Base-by-base conservation (phyloP, 768 basidiomycete genomes). In the Pisolithus tinctorius region DNA sequence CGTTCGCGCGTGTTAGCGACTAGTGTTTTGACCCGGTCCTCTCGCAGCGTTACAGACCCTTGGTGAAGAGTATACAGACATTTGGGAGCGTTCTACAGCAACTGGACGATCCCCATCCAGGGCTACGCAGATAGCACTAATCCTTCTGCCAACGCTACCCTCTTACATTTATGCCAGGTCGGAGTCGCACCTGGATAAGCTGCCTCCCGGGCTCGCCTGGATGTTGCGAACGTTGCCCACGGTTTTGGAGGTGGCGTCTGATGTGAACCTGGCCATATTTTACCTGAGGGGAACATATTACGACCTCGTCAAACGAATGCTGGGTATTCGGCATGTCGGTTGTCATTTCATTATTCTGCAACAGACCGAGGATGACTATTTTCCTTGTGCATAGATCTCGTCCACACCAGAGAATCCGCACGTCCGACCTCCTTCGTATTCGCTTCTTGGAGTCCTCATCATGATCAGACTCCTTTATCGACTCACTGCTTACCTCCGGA, bases 41-140 rank as follows among this genome's bases (percentile, higher is more conserved):
- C 37, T 9, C 8, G 37, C 47, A 93, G 90, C 83, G 14, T 77
- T 76, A 9, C 90, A 93, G 66, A 91, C 86, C 4, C 74, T 93
- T 1, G 91, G 91, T n/a, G 91, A 93, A 65, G 91, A 93, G 62
- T 93, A 93, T 59, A 91, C 88, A 1, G 85, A 86, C 59, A 83
- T 87, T 31, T 88, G 89, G 86, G 81, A 83, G 56, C 79, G 83
- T 51, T 80, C 83, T 10, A 62, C 71, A 3, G 68, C 64, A 27
- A 69, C 66, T 1, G 57, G 63, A 17, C 51, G 64, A 30, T 58
- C 74, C 20, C 84, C 82, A 2, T 71, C 81, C 13, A 65, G 57
- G 20, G 61, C 61, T 46, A 61, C 71, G 8, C 78, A 85, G 20
- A 63, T 74, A 14, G 73, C 75, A 2, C 72, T 89, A 10, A 73